A percentile compares a stretch with the other conserved stretches of the same genome.
Conservation (phyloP, 306 rosid species). For the Erythrophleum fordii region DNA sequence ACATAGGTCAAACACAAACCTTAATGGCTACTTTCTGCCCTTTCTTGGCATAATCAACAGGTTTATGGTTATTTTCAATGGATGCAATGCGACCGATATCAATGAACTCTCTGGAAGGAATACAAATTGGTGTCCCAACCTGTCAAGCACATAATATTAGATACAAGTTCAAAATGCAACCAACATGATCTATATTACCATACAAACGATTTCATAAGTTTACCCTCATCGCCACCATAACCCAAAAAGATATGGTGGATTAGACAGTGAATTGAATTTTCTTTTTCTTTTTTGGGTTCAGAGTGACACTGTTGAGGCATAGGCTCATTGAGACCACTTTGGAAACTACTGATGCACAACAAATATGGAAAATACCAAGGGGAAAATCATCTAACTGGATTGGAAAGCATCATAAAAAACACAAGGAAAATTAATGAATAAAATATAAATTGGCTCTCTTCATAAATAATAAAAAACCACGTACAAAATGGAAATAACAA, state of each 20-base stretch:
- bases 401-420: neutral
- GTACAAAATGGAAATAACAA: conserved; percentile 2
- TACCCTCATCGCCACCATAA: conserved; percentile 12
- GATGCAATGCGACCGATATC: conserved; percentile 89
- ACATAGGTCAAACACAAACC: conserved; percentile 49
- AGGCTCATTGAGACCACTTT: neutral
- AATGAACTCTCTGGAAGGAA: conserved; percentile 84
- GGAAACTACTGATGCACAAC: conserved; percentile 17
- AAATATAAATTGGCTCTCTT: neutral
- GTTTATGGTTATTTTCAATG: conserved; percentile 85
- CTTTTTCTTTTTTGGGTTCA: neutral
- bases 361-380: neutral
- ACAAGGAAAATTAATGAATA: neutral
- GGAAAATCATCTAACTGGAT: neutral
- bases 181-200: neutral
- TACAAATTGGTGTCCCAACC: conserved; percentile 95
- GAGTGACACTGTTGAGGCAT: neutral
- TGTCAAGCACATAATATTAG: conserved; percentile 48
- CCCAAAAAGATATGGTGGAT: conserved; percentile 17
- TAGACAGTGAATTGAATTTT: neutral
- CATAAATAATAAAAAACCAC: neutral
- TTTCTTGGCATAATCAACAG: conserved; percentile 90
- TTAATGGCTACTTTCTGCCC: conserved; percentile 89
- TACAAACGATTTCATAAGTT: neutral
- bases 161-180: conserved; percentile 17